Conservation (phyloP, 352 stramenopile genomes). For the Pythium brassicae region DNA sequence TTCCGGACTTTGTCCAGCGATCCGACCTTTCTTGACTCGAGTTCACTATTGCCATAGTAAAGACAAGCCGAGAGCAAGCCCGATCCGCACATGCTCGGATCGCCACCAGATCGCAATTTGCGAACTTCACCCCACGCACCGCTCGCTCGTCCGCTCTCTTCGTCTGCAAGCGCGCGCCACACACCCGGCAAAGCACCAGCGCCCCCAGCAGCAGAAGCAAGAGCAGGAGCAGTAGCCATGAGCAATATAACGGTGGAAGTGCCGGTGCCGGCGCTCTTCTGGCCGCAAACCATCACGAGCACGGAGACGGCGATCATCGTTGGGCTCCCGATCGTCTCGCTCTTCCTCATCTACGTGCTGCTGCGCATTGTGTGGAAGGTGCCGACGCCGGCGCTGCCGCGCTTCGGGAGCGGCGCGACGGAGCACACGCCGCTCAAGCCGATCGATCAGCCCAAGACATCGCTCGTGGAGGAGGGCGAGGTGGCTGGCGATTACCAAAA, state of each 20-base stretch:
- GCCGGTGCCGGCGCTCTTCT: conserved; percentile 14
- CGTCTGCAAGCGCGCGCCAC: neutral
- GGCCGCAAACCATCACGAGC: conserved; percentile 22
- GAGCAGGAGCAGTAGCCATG: conserved; percentile 6
- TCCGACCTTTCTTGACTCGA: too few relatives aligned
- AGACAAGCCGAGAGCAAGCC: too few relatives aligned
- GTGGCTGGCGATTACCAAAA: conserved; percentile 52
- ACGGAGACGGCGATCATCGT: conserved; percentile 21
- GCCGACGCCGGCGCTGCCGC: conserved; percentile 23
- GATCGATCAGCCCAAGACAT: conserved; percentile 36
- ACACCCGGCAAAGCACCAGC: too few relatives aligned
- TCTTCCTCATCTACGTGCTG: conserved; percentile 57
- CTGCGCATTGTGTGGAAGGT: conserved; percentile 65
- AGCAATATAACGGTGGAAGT: conserved; percentile 11
- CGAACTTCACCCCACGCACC: conserved; percentile 12
- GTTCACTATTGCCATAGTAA: too few relatives aligned
- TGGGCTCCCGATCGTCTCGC: conserved; percentile 35
- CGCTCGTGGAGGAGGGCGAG: conserved; percentile 47
- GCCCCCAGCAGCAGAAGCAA: too few relatives aligned
- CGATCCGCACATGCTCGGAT: too few relatives aligned
- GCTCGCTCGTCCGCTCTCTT: neutral
- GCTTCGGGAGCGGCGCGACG: conserved; percentile 32
- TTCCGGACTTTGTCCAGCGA: too few relatives aligned
- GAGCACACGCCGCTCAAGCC: conserved; percentile 29
- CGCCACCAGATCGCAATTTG: conserved; percentile 17